Evolutionary conservation across 129 eudicot species (phyloP).

Genomic region (Tagetes patula): DNA sequence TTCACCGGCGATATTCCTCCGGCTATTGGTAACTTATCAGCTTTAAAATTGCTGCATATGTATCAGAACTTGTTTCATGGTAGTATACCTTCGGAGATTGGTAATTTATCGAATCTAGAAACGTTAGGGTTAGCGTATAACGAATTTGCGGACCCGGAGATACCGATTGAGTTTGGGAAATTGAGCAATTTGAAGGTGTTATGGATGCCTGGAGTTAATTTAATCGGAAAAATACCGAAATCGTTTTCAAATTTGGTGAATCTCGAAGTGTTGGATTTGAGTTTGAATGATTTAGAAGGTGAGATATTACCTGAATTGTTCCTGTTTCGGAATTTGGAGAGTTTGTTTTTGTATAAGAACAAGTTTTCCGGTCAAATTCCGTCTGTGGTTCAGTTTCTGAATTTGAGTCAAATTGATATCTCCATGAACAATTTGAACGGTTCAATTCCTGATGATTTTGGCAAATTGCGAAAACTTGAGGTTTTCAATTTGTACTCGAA

Average conservation of each 20-base stretch:
- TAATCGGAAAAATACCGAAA: conserved; percentile 63
- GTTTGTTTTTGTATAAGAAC: conserved; percentile 51
- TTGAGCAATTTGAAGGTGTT: conserved; percentile 43
- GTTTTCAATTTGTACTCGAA: conserved; percentile 55
- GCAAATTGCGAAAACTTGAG: conserved; percentile 44
- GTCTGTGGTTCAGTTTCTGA: conserved; percentile 36
- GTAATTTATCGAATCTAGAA: conserved; percentile 53
- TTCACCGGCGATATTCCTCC: conserved; percentile 85
- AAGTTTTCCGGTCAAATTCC: conserved; percentile 60
- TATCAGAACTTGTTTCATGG: conserved; percentile 64
- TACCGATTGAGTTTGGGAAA: conserved; percentile 66
- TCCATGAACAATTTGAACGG: conserved; percentile 64
- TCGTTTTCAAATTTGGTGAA: conserved; percentile 49
- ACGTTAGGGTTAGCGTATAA: conserved; percentile 51
- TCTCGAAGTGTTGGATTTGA: conserved; percentile 56
- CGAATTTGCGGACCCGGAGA: conserved; percentile 34
- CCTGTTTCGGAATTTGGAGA: conserved; percentile 41
- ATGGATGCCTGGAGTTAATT: conserved; percentile 49
- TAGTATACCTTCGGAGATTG: conserved; percentile 58
- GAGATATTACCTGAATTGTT: conserved; percentile 59
- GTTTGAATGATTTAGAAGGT: conserved; percentile 52
- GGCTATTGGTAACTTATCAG: conserved; percentile 20
- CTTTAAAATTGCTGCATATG: conserved; percentile 25
- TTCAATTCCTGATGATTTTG: conserved; percentile 56
- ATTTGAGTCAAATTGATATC: conserved; percentile 55